Evolutionary conservation across 2,329 filamentous ascomycete genomes (phyloP), one percentile per base, ranked within the genome.

Genomic region (Pseudogymnoascus sp.): DNA sequence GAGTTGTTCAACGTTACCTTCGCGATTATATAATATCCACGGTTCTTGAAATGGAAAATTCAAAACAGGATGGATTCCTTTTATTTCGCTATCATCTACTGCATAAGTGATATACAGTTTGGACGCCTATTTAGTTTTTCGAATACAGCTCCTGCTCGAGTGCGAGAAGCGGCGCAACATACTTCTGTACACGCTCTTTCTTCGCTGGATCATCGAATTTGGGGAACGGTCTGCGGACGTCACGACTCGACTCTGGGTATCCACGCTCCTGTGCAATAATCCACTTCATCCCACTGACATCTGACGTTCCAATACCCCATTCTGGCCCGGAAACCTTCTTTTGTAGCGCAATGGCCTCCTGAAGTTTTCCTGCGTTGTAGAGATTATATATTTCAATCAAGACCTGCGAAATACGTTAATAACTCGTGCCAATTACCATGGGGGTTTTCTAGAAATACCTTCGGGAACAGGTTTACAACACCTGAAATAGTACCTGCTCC

Each of bases 381-480:
- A 82, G 73, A 61, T 82, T 72, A 69, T 75, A 82, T 31, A 81
- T 75, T 42, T 75, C 72, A 58, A 83, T 72, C 68, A 78, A 82
- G n/a, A 71, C 65, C 69, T 72, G 58, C 31, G 60, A n/a, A 9
- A 55, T 58, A n/a, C 15, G 45, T 27, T 15, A 58, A 59, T 77
- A 0, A 81, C 78, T 69, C 78, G 84, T 84, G 67, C 82, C 85
- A 2, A 87, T 74, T 59, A 18, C 12, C 10, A 37, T 37, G 58
- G 25, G 15, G 37, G 27, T 29, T 29, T 12, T 10, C 33, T 27
- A 13, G 58, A 70, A 88, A 91, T 13, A 88, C 79, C 77, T 91
- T 90, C 63, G 90, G 90, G 72, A 91, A 83, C 65, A 93, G 83
- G 65, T 88, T 87, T 27, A 79, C 85, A 64, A 87, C 82, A 2